phyloP scores from a whole-genome alignment of 176 grass and related monocot species.

The Cocos nucifera region DNA sequence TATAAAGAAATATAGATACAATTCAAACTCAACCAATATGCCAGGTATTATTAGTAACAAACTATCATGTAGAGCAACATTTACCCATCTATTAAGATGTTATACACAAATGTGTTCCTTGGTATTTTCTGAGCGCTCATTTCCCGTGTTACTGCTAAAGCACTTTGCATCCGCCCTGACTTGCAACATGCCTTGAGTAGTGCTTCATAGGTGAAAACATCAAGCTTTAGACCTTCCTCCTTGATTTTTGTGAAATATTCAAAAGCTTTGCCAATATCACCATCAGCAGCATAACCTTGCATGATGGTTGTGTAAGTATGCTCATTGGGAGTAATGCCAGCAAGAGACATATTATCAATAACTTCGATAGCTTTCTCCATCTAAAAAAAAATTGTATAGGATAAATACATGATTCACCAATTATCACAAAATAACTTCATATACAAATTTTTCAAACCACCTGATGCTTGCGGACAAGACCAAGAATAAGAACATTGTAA shows the following conservation, averaged over 20 bases:
- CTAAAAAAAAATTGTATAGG: constrained; percentile 28
- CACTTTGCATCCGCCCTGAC: constrained; percentile 95
- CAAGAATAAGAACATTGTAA: constrained; percentile 95
- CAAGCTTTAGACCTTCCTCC: constrained; percentile 61
- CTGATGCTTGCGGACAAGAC: constrained; percentile 73
- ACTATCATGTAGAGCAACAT: constrained; percentile 1
- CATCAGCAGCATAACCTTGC: constrained; percentile 73
- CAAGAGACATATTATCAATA: constrained; percentile 65
- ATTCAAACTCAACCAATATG: constrained; percentile 4
- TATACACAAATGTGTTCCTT: constrained; percentile 89
- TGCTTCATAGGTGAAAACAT: constrained; percentile 90
- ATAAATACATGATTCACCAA: not conserved
- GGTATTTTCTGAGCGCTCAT: constrained; percentile 76
- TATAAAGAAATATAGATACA: not conserved
- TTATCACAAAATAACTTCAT: not conserved
- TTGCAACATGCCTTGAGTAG: constrained; percentile 90
- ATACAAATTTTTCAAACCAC: constrained; percentile 22
- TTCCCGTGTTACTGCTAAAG: constrained; percentile 75
- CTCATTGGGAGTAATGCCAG: constrained; percentile 53
- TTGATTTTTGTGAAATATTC: constrained; percentile 95
- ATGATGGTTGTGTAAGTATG: constrained; percentile 91
- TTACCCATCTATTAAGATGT: constrained; percentile 95
- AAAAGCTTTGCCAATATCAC: constrained; percentile 79
- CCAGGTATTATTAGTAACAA: not conserved
- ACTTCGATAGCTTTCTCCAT: constrained; percentile 76